Base-by-base conservation (phyloP, 352 stramenopile species). In the Globisporangium nagaii region DNA sequence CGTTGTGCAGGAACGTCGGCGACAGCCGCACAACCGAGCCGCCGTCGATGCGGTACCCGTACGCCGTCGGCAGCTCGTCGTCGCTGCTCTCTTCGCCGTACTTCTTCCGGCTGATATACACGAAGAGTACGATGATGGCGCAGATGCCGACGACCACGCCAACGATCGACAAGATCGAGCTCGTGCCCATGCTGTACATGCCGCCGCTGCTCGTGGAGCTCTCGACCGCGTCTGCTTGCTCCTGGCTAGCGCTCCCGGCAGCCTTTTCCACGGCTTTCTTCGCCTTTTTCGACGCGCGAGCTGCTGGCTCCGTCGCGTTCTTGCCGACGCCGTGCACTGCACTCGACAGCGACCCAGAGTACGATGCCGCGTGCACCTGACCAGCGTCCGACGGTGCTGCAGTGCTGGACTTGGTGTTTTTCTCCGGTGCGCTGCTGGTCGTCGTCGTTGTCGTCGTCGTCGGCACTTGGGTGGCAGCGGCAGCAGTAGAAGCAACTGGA, bases 161-260 rank as follows among this genome's bases (percentile, higher is more conserved):
- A 41, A 88, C 67, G 50, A 91, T 84, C 20, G 75, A 85, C 48
- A 88, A 43, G 59, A 91, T 88, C 25, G 80, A 89, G 5, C 63
- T 65, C 31, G 74, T 70, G 20, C 68, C 76, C 49, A 91, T 63
- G 43, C 60, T 83, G 66, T 86, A 87, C 8, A 66, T 71, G 1
- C 60, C 70, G 24, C 66, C 75, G 13, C 66, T 68, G 9, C 70
- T 79, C 28, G 59, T n/a, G 64, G 76, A 53, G 70, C 68, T 71
- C 27, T 82, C 68, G 1, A 76, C 71, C 10, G 73, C 56, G 2
- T 60, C 58, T 3, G 48, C 53, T 56, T 70, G 62, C 2, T 70
- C n/a, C 39, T 72, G 44, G 2, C 31, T 55, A 3, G 40, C 46
- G 22, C 44, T 51, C 19, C 39, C 40, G 11, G 34, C 37, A 22